A percentile compares a stretch with the other conserved stretches of the same genome.
phyloP scores from a whole-genome alignment of 768 basidiomycete genomes.

The Lenzites betulinus region DNA sequence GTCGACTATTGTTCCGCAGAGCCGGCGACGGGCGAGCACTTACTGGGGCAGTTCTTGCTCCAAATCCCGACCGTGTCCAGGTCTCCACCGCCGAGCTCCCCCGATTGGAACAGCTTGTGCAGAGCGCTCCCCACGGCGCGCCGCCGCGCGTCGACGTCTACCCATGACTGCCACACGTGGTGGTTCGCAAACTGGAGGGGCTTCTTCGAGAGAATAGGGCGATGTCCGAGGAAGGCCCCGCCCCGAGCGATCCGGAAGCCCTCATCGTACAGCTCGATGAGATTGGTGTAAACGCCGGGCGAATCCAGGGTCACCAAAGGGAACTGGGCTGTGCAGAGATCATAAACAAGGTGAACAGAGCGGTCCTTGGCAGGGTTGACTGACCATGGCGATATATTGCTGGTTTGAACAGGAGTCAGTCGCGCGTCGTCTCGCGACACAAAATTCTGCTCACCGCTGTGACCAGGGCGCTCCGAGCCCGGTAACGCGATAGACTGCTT shows the following conservation, averaged over 20 bases:
- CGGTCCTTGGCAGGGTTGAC: not conserved
- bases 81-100: conserved; percentile 63
- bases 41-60: conserved; percentile 81
- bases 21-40: conserved; percentile 13
- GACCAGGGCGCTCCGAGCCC: conserved; percentile 79
- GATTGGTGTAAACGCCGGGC: conserved; percentile 52
- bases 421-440: not conserved
- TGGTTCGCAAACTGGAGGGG: conserved; percentile 69
- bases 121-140: conserved; percentile 78
- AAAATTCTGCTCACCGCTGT: conserved; percentile 57
- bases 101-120: conserved; percentile 60
- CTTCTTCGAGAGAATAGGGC: conserved; percentile 61
- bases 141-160: conserved; percentile 68
- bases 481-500: conserved; percentile 68
- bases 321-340: conserved; percentile 2
- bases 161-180: conserved; percentile 80
- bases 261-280: conserved; percentile 63
- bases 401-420: not conserved
- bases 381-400: conserved; percentile 15
- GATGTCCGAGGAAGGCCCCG: conserved; percentile 63
- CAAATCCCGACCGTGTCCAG: conserved; percentile 80
- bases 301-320: conserved; percentile 46
- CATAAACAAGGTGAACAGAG: not conserved
- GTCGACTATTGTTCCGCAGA: not conserved
- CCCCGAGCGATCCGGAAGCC: conserved; percentile 57